Percentiles rank a stretch among this genome's conserved stretches.
phyloP scores from a whole-genome alignment of 2,329 filamentous ascomycete genomes.

The Colletotrichum sp. region DNA sequence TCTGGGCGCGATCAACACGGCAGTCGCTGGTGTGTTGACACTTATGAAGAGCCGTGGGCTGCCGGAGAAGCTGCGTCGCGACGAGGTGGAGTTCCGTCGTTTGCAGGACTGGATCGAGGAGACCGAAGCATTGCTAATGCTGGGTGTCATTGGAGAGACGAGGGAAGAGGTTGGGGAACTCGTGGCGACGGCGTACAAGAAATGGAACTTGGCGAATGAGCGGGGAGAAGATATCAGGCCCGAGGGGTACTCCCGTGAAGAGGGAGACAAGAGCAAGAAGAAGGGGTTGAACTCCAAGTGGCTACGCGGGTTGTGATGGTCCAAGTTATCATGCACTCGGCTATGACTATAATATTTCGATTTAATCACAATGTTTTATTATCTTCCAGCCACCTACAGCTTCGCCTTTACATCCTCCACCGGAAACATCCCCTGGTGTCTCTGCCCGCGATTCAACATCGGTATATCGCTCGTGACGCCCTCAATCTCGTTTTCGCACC shows the following conservation, averaged over 20 bases:
- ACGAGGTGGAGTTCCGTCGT: conserved; percentile 49
- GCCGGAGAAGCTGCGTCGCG: conserved; percentile 49
- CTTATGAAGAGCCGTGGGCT: conserved; percentile 57
- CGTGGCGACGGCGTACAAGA: conserved; percentile 45
- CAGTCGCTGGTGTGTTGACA: conserved; percentile 66
- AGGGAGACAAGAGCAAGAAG: neutral
- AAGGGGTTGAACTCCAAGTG: neutral
- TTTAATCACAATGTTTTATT: neutral
- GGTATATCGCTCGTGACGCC: conserved; percentile 51
- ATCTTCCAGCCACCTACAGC: neutral
- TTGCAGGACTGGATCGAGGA: conserved; percentile 61
- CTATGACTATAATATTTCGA: neutral
- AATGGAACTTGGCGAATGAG: conserved; percentile 47
- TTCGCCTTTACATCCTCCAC: neutral
- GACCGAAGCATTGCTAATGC: conserved; percentile 48
- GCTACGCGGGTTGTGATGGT: neutral
- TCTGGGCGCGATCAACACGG: conserved; percentile 66
- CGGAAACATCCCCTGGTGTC: neutral
- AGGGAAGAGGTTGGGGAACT: conserved; percentile 45
- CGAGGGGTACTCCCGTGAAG: conserved; percentile 22
- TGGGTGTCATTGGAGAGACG: conserved; percentile 46
- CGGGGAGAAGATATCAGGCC: conserved; percentile 45
- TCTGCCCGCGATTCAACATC: neutral
- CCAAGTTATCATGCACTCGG: too few relatives aligned
- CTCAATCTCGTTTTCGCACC: conserved; percentile 48